phyloP scores from a whole-genome alignment of 768 basidiomycete species.

The Amanita pallidorosea region DNA sequence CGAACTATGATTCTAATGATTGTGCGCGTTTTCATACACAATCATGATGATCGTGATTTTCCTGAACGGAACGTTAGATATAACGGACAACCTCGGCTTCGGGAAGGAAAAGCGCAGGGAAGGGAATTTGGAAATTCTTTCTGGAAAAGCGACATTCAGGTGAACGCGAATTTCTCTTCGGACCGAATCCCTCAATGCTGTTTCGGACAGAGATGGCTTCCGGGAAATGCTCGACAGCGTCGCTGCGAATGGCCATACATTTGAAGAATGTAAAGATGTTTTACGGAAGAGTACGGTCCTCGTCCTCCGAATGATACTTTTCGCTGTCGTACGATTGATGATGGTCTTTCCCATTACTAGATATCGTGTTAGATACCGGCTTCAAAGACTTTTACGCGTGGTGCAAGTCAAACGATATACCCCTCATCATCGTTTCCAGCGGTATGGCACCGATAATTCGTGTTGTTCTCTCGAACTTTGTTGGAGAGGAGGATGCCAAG shows the following conservation, averaged over 20 bases:
- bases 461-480: constrained; percentile 74
- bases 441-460: constrained; percentile 94
- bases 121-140: constrained; percentile 63
- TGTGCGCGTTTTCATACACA: constrained; percentile 35
- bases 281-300: constrained; percentile 49
- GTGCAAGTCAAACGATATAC: constrained; percentile 73
- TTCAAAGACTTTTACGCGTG: constrained; percentile 84
- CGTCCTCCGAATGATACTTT: not conserved
- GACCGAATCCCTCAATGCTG: not conserved
- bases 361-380: constrained; percentile 78
- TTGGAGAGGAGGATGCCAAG: constrained; percentile 61
- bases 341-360: constrained; percentile 23
- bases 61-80: constrained; percentile 29
- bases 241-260: constrained; percentile 58
- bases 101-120: constrained; percentile 64
- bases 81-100: constrained; percentile 88
- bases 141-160: constrained; percentile 65
- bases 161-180: constrained; percentile 10
- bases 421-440: constrained; percentile 89
- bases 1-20: constrained; percentile 87
- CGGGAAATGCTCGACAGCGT: constrained; percentile 79
- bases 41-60: not conserved
- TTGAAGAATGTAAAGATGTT: constrained; percentile 77
- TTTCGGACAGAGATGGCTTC: constrained; percentile 68
- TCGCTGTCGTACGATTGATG: not conserved